Evolutionary conservation across 2,329 filamentous ascomycete species (phyloP), one percentile per base, ranked within the genome.

Genomic region (Nigrospora sphaerica): DNA sequence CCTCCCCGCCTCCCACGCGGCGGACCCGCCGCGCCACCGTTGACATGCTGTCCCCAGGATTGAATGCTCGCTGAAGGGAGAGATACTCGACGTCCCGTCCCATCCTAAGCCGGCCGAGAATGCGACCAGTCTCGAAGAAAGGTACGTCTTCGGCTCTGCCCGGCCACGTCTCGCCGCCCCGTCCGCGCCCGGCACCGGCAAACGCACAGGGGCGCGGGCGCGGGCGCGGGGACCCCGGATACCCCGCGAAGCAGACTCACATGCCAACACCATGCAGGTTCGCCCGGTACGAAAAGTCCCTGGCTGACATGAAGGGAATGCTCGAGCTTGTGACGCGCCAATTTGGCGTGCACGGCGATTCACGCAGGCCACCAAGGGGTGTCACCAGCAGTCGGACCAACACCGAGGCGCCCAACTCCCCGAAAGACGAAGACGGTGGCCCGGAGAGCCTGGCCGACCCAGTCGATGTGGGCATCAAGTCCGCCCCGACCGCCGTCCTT

Each of bases 401-500:
- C 35, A 46, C 32, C 28, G 46, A 43, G 11, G 38, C 47, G 31
- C 38, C 49, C n/a, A 39, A 44, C 9, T 41, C 49, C 43, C 45
- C 40, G 6, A 45, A 33, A 35, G 49, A 52, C 17, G 52, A 56
- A 6, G 54, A 56, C 14, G 44, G 40, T 1, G 48, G 52, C 42
- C 58, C 56, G 1, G 58, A 60, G 45, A 59, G 58, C 45, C 51
- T 62, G 28, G 55, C 57, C 17, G 53, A 52, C 13, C 61, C 60
- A 11, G 60, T 60, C 32, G 61, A 63, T 44, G 59, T 56, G 23
- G 59, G 57, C 17, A 57, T 56, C 12, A 56, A 61, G 28, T 60
- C 60, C 1, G 61, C 61, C 3, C 61, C 61, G 0, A 54, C 62
- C 12, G 60, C 57, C 12, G 61, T 63, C 14, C 39, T 63, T 18